Evolutionary conservation across 768 basidiomycete genomes (phyloP).

Genomic region (Kwoniella newhampshirensis): DNA sequence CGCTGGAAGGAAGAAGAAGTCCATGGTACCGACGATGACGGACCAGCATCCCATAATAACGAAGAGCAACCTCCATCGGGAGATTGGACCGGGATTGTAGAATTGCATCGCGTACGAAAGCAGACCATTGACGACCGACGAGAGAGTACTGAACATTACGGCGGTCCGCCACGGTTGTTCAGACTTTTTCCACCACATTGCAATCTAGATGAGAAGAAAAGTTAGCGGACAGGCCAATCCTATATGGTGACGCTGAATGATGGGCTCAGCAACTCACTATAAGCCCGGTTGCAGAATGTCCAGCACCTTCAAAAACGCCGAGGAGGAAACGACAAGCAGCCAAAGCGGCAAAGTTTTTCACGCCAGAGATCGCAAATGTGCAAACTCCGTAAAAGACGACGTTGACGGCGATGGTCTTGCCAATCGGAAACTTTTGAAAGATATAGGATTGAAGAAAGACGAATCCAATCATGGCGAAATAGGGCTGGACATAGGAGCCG

Average conservation of each 20-base stretch:
- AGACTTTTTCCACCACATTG: conserved; percentile 28
- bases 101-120: conserved; percentile 20
- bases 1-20: conserved; percentile 28
- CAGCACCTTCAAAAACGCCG: conserved; percentile 30
- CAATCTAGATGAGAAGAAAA: conserved; percentile 18
- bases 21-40: conserved; percentile 24
- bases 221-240: conserved; percentile 30
- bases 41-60: conserved; percentile 29
- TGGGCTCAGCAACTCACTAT: conserved; percentile 51
- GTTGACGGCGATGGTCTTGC: conserved; percentile 26
- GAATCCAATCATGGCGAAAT: conserved; percentile 7
- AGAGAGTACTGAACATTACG: conserved; percentile 38
- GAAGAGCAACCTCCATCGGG: conserved; percentile 31
- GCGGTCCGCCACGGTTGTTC: conserved; percentile 36
- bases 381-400: conserved; percentile 28
- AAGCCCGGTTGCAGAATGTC: conserved; percentile 12
- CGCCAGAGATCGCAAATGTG: conserved; percentile 8
- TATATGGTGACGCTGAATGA: neutral
- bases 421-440: conserved; percentile 8
- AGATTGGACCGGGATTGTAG: conserved; percentile 10
- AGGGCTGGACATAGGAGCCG: neutral
- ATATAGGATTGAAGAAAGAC: conserved; percentile 2
- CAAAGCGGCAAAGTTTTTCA: conserved; percentile 21
- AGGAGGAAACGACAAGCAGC: conserved; percentile 30
- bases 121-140: conserved; percentile 31